These are phyloP conservation scores for Lepiota venenata DNA, from an alignment of 768 basidiomycete genomes.

Conservation along the genomic window DNA sequence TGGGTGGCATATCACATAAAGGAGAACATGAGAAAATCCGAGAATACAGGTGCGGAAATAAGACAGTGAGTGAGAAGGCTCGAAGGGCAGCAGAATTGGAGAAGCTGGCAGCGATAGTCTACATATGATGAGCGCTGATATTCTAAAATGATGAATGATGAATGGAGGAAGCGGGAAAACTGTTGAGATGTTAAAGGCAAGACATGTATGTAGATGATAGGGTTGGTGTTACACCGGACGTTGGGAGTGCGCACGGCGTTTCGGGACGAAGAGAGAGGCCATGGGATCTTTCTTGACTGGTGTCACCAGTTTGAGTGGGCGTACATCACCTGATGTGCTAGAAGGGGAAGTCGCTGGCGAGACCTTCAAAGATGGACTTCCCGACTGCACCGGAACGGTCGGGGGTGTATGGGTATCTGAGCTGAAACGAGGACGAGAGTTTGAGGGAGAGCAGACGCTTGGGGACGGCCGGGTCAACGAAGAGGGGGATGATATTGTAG, in stretches of 20 bases:
- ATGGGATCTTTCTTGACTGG: conserved; percentile 61
- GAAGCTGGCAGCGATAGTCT: neutral
- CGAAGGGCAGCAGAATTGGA: neutral
- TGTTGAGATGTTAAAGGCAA: conserved; percentile 11
- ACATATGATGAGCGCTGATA: neutral
- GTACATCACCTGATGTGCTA: conserved; percentile 21
- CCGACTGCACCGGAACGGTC: neutral
- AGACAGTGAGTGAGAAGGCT: neutral
- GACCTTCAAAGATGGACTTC: neutral
- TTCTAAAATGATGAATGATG: conserved; percentile 15
- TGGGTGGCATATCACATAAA: conserved; percentile 2
- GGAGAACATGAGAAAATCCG: conserved; percentile 1
- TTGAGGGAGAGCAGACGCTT: neutral
- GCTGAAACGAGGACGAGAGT: neutral
- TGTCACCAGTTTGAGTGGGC: conserved; percentile 33
- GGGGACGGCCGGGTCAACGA: conserved; percentile 13
- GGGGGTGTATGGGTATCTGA: neutral
- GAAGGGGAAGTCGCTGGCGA: conserved; percentile 13
- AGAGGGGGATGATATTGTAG: conserved; percentile 9
- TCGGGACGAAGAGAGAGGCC: conserved; percentile 67
- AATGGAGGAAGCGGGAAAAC: neutral
- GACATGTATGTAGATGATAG: conserved; percentile 11
- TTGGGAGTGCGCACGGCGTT: conserved; percentile 63
- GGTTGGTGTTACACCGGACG: conserved; percentile 31
- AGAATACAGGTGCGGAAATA: neutral